These are phyloP conservation scores for Pestalotiopsis sp. DNA, from an alignment of 2,329 filamentous ascomycete genomes.

Conservation along the genomic window DNA sequence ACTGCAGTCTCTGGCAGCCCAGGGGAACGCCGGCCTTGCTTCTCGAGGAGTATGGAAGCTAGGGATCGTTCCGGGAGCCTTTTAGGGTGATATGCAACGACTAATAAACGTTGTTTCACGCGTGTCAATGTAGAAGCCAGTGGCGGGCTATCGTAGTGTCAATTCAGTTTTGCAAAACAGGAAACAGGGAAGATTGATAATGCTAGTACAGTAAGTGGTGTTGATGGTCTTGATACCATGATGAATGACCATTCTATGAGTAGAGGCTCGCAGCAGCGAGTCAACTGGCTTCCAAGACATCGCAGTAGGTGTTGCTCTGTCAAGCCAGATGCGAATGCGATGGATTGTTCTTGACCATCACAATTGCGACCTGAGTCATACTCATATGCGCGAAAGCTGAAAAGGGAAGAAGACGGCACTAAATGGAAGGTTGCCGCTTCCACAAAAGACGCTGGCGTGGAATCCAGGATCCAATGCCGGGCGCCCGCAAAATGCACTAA, in stretches of 20 bases:
- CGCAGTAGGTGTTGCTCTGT: no score
- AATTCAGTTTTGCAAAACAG: not conserved
- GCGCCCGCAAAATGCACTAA: not conserved
- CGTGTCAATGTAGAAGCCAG: not conserved
- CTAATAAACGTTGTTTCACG: slow-evolving; percentile 5
- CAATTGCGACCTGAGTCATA: not conserved
- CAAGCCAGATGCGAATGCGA: no score
- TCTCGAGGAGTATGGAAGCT: not conserved
- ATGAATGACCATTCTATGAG: not conserved
- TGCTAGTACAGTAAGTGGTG: not conserved
- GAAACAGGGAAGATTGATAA: not conserved
- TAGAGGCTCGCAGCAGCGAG: not conserved
- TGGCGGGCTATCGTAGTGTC: not conserved
- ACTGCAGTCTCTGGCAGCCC: not conserved
- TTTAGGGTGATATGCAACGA: slow-evolving; percentile 1
- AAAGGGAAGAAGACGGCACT: slow-evolving; percentile 2
- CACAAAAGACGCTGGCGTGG: not conserved
- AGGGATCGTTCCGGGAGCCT: not conserved
- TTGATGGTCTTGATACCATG: not conserved
- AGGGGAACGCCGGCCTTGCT: not conserved
- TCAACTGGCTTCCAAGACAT: not conserved
- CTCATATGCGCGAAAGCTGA: not conserved
- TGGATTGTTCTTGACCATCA: no score
- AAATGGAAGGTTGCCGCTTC: not conserved
- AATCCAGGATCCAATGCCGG: not conserved